Conservation (phyloP, 129 eudicot species). For the Helianthus tuberosus region DNA sequence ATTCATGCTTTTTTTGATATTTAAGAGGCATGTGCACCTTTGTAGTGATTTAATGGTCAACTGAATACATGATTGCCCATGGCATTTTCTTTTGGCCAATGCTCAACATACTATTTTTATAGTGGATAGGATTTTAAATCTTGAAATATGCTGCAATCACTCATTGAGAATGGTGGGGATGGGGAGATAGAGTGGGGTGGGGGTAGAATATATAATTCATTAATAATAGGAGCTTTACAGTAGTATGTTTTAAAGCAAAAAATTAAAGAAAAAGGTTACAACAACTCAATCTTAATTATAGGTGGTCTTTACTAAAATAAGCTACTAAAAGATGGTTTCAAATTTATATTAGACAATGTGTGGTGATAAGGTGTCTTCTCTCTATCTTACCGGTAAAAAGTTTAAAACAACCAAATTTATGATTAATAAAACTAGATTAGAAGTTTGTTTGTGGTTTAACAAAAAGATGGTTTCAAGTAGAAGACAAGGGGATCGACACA, state of each 20-base stretch:
- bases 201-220: neutral
- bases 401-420: no score
- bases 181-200: constrained; percentile 23
- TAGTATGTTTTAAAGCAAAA: constrained; percentile 24
- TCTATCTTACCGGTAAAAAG: no score
- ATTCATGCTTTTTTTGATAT: constrained; percentile 13
- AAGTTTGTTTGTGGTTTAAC: no score
- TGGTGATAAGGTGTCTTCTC: no score
- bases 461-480: no score
- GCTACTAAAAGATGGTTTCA: no score
- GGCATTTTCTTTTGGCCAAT: constrained; percentile 27
- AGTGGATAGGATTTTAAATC: constrained; percentile 35
- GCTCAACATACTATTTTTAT: constrained; percentile 33
- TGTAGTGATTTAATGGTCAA: constrained; percentile 35
- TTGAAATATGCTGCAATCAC: constrained; percentile 42
- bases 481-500: no score
- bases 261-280: constrained; percentile 27
- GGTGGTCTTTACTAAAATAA: no score
- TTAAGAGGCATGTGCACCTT: constrained; percentile 27
- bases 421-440: no score
- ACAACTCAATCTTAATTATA: constrained; percentile 36
- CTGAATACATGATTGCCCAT: constrained; percentile 30
- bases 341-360: no score
- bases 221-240: neutral
- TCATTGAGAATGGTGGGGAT: constrained; percentile 24